These are phyloP conservation scores for Nakazawaea wickerhamii DNA, from an alignment of 805 yeast species.

Conservation along the genomic window DNA sequence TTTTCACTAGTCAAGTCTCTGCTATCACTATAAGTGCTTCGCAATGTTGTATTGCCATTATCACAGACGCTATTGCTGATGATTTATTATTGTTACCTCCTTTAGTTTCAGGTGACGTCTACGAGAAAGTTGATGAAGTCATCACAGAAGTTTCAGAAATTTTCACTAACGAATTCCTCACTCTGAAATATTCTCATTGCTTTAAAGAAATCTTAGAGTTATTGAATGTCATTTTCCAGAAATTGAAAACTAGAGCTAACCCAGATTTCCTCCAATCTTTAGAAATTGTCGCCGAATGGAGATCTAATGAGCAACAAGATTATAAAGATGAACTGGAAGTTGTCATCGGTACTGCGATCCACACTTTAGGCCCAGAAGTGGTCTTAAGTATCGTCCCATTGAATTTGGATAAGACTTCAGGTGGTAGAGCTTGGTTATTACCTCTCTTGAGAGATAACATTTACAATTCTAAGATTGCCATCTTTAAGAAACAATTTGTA, in stretches of 20 bases:
- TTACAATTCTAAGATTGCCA: constrained; percentile 60
- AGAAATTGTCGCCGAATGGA: constrained; percentile 68
- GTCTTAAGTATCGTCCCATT: constrained; percentile 74
- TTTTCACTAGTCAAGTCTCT: constrained; percentile 61
- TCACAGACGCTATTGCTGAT: constrained; percentile 64
- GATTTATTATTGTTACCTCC: constrained; percentile 50
- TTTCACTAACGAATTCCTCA: constrained; percentile 49
- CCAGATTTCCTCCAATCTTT: constrained; percentile 60
- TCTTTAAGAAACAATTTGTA: constrained; percentile 54
- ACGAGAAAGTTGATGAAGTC: constrained; percentile 51
- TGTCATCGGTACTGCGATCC: constrained; percentile 72
- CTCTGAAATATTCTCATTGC: constrained; percentile 71
- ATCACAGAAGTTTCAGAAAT: constrained; percentile 47
- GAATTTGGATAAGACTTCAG: constrained; percentile 56
- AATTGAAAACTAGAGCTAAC: constrained; percentile 48
- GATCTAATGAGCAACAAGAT: constrained; percentile 70
- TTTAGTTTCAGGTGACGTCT: constrained; percentile 40
- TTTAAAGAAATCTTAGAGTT: constrained; percentile 71
- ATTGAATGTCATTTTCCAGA: constrained; percentile 53
- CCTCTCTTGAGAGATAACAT: constrained; percentile 88
- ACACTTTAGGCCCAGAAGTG: constrained; percentile 80
- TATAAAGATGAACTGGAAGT: constrained; percentile 71
- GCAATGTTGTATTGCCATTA: constrained; percentile 77
- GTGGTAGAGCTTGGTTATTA: constrained; percentile 92
- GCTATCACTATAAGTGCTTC: constrained; percentile 69